A percentile compares a stretch with the other conserved stretches of the same genome.
phyloP scores from a whole-genome alignment of 1,284 basidiomycete species.

The Ustilago hordei region DNA sequence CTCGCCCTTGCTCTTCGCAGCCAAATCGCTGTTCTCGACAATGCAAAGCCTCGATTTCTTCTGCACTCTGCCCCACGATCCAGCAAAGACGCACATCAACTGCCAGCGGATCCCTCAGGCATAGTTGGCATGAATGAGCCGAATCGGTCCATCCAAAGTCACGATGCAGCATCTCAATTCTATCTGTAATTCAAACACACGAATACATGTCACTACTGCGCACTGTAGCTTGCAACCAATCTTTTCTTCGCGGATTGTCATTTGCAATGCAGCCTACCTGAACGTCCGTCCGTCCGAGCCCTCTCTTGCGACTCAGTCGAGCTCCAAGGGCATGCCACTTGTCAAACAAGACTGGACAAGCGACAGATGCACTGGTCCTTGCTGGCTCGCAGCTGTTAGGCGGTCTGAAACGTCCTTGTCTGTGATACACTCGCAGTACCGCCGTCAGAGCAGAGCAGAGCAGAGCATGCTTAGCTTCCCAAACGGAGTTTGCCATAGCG shows the following conservation, averaged over 20 bases:
- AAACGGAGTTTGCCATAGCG: too few species aligned
- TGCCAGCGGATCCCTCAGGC: slow-evolving; percentile 51
- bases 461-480: too few species aligned
- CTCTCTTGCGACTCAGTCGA: too few species aligned
- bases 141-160: neutral
- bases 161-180: neutral
- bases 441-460: too few species aligned
- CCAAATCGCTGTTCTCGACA: slow-evolving; percentile 53
- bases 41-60: slow-evolving; percentile 61
- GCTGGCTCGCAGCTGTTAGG: too few species aligned
- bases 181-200: neutral
- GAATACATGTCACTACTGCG: neutral
- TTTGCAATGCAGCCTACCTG: too few species aligned
- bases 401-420: too few species aligned
- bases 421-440: too few species aligned
- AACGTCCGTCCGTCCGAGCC: too few species aligned
- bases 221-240: neutral
- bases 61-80: slow-evolving; percentile 55
- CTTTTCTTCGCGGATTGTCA: neutral
- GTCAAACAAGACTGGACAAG: too few species aligned
- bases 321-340: too few species aligned
- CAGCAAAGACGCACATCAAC: slow-evolving; percentile 55
- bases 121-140: slow-evolving; percentile 5
- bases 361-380: too few species aligned
- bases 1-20: slow-evolving; percentile 9